A percentile compares a stretch with the other conserved stretches of the same genome.
phyloP scores from a whole-genome alignment of 169 alveolate species.

The Cryptosporidium sp. region DNA sequence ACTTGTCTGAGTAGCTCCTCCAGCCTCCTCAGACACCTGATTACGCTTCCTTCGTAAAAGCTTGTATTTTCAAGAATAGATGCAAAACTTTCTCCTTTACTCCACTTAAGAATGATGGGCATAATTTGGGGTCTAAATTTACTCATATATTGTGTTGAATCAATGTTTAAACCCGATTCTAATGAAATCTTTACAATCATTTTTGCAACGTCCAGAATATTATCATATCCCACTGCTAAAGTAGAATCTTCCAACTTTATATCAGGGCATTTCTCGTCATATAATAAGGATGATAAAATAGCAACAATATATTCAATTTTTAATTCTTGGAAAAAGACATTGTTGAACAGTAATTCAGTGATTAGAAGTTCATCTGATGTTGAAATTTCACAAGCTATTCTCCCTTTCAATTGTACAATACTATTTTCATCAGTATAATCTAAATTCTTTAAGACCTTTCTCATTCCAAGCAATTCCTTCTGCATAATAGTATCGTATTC shows the following conservation, averaged over 20 bases:
- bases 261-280: constrained; percentile 87
- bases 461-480: constrained; percentile 76
- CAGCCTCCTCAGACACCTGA: constrained; percentile 93
- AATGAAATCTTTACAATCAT: constrained; percentile 80
- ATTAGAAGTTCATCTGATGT: constrained; percentile 97
- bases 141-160: constrained; percentile 90
- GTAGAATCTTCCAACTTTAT: constrained; percentile 78
- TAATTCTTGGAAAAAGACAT: constrained; percentile 93
- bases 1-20: constrained; percentile 98
- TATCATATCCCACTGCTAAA: constrained; percentile 75
- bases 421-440: constrained; percentile 92
- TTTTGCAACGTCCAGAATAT: constrained; percentile 82
- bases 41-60: constrained; percentile 98
- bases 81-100: constrained; percentile 94
- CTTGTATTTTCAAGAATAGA: constrained; percentile 92
- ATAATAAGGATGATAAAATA: constrained; percentile 92
- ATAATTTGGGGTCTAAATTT: constrained; percentile 93
- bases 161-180: constrained; percentile 84
- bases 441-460: constrained; percentile 83
- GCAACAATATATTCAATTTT: constrained; percentile 94
- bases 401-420: constrained; percentile 94
- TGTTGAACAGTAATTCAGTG: constrained; percentile 93
- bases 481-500: constrained; percentile 71
- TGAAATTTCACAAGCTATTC: constrained; percentile 97
- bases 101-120: constrained; percentile 96